Percentiles rank a stretch among this genome's conserved stretches.
phyloP scores from a whole-genome alignment of 148 eudicot species.

The Fagopyrum homotropicum region DNA sequence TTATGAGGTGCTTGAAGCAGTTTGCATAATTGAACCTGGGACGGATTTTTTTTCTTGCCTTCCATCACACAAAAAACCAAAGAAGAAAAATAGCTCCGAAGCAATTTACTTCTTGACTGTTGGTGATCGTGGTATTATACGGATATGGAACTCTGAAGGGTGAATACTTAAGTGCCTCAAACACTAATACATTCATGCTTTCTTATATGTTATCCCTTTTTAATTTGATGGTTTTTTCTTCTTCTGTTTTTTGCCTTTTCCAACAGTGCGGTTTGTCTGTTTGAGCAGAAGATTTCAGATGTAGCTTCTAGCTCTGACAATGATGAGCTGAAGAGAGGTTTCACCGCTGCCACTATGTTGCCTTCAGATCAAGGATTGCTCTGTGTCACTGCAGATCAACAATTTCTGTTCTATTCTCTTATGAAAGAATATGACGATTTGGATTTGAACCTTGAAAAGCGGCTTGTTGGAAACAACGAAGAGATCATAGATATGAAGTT shows the following conservation, averaged over 20 bases:
- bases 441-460: constrained; percentile 45
- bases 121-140: constrained; percentile 94
- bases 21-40: constrained; percentile 50
- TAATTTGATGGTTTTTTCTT: constrained; percentile 2
- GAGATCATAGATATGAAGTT: constrained; percentile 94
- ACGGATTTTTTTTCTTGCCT: constrained; percentile 48
- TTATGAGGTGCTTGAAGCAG: constrained; percentile 76
- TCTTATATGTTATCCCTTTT: background rate
- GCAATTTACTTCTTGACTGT: constrained; percentile 64
- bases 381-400: constrained; percentile 87
- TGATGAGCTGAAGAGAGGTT: constrained; percentile 73
- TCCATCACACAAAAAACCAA: constrained; percentile 29
- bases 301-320: constrained; percentile 55
- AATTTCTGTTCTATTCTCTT: constrained; percentile 67
- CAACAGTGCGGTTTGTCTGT: constrained; percentile 66
- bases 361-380: constrained; percentile 78
- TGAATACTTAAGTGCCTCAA: constrained; percentile 22
- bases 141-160: constrained; percentile 91
- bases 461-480: constrained; percentile 88
- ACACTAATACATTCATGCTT: background rate
- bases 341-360: constrained; percentile 72
- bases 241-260: background rate
- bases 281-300: constrained; percentile 86
- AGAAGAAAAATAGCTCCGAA: constrained; percentile 31
- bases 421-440: constrained; percentile 42